Conservation (phyloP, 495 filamentous ascomycete genomes). For the Chaetomium cochliodes region DNA sequence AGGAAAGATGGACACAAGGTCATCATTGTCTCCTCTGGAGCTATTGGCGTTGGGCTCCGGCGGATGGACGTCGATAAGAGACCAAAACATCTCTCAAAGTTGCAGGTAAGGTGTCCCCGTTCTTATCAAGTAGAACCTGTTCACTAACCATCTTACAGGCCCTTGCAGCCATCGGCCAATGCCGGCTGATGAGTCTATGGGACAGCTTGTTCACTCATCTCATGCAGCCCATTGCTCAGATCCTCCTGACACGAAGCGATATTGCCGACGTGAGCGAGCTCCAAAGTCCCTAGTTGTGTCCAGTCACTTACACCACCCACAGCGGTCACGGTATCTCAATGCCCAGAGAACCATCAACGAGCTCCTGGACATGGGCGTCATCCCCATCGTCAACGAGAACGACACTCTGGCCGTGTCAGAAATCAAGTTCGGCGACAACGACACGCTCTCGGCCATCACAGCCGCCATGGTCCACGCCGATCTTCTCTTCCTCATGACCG, state of each 20-base stretch:
- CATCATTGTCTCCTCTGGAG: constrained; percentile 92
- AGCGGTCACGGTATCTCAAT: constrained; percentile 93
- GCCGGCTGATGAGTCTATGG: constrained; percentile 92
- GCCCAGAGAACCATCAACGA: constrained; percentile 91
- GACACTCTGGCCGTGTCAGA: constrained; percentile 95
- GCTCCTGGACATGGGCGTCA: constrained; percentile 90
- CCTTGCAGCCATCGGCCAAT: constrained; percentile 93
- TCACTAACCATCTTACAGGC: constrained; percentile 53
- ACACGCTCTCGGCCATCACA: constrained; percentile 93
- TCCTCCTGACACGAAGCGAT: constrained; percentile 92
- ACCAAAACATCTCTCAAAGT: constrained; percentile 80
- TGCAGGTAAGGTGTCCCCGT: constrained; percentile 57
- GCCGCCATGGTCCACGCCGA: constrained; percentile 97
- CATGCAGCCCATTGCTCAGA: constrained; percentile 86
- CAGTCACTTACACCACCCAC: constrained; percentile 15
- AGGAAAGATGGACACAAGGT: constrained; percentile 90
- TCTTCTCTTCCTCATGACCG: constrained; percentile 97
- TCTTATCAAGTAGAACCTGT: neutral
- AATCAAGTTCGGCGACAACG: constrained; percentile 99
- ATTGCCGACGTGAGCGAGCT: constrained; percentile 78
- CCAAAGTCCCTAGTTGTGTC: neutral
- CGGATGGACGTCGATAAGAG: constrained; percentile 87
- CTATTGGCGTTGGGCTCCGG: constrained; percentile 87
- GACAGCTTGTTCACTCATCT: constrained; percentile 87
- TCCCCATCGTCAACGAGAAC: constrained; percentile 98